Evolutionary conservation across 2,329 filamentous ascomycete genomes (phyloP).

Genomic region (Pleoardoris graminearum): DNA sequence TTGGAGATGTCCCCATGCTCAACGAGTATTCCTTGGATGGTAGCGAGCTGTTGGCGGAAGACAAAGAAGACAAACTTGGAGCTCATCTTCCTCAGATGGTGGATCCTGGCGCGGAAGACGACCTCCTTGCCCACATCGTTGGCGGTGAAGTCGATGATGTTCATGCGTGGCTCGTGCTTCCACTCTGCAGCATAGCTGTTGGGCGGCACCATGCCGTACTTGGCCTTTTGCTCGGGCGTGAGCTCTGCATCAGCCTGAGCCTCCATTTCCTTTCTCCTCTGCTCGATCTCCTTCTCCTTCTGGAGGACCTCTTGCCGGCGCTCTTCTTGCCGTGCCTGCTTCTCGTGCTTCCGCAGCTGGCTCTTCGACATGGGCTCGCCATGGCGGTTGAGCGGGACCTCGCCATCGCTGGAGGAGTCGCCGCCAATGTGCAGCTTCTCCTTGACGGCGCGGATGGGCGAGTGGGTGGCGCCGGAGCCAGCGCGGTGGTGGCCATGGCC

Average conservation of each 20-base stretch:
- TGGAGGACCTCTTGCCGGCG: constrained; percentile 50
- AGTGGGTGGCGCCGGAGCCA: constrained; percentile 35
- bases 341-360: constrained; percentile 55
- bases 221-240: constrained; percentile 61
- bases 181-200: constrained; percentile 61
- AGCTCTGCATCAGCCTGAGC: constrained; percentile 56
- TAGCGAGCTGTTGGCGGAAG: constrained; percentile 80
- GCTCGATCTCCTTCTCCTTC: constrained; percentile 50
- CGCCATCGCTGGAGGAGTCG: constrained; percentile 38
- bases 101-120: constrained; percentile 71
- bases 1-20: constrained; percentile 65
- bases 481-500: constrained; percentile 29
- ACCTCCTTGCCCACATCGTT: constrained; percentile 63
- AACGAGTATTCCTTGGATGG: constrained; percentile 80
- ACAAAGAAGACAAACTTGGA: constrained; percentile 82
- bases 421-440: constrained; percentile 46
- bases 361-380: constrained; percentile 55
- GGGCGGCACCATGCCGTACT: constrained; percentile 61
- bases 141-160: constrained; percentile 56
- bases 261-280: constrained; percentile 53
- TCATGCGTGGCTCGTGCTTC: constrained; percentile 52
- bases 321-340: constrained; percentile 50
- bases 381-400: constrained; percentile 52
- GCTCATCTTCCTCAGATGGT: constrained; percentile 80
- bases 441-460: constrained; percentile 46